Evolutionary conservation across 768 basidiomycete genomes (phyloP).

Genomic region (Amylocystis lapponica): DNA sequence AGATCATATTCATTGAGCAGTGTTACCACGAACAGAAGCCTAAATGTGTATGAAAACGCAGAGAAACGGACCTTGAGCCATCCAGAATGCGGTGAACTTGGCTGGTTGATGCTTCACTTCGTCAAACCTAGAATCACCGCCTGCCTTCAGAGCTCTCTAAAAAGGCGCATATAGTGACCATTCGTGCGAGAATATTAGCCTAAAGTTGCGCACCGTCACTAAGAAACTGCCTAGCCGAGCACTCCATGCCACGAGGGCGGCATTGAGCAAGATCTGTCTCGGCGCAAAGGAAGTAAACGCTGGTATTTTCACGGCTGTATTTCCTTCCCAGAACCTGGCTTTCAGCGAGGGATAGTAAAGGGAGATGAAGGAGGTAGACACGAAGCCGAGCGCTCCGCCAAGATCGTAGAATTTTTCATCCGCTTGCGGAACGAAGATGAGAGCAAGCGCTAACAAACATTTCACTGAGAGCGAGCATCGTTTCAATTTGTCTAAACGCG

Average conservation of each 20-base stretch:
- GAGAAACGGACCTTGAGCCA: conserved; percentile 43
- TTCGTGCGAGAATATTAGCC: conserved; percentile 21
- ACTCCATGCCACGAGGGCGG: conserved; percentile 55
- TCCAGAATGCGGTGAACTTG: conserved; percentile 55
- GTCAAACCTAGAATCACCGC: conserved; percentile 64
- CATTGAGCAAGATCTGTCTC: conserved; percentile 53
- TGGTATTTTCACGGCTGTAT: conserved; percentile 32
- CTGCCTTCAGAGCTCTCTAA: conserved; percentile 43
- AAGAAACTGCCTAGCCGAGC: conserved; percentile 59
- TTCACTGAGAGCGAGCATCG: neutral
- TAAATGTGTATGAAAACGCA: neutral
- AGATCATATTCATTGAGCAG: neutral
- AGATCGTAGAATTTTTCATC: conserved; percentile 67
- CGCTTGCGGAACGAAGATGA: conserved; percentile 58
- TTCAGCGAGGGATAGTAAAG: conserved; percentile 57
- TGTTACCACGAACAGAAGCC: neutral
- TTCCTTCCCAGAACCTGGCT: conserved; percentile 39
- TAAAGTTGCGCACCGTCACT: conserved; percentile 33
- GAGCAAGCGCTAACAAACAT: conserved; percentile 39
- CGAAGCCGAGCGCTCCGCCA: conserved; percentile 59
- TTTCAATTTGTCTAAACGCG: conserved; percentile 4
- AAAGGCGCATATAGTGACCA: conserved; percentile 8
- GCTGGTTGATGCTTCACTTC: conserved; percentile 43
- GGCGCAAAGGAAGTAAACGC: conserved; percentile 45
- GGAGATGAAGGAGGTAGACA: conserved; percentile 54